Base-by-base conservation (phyloP, 805 yeast genomes). In the Wickerhamiella azymoides region DNA sequence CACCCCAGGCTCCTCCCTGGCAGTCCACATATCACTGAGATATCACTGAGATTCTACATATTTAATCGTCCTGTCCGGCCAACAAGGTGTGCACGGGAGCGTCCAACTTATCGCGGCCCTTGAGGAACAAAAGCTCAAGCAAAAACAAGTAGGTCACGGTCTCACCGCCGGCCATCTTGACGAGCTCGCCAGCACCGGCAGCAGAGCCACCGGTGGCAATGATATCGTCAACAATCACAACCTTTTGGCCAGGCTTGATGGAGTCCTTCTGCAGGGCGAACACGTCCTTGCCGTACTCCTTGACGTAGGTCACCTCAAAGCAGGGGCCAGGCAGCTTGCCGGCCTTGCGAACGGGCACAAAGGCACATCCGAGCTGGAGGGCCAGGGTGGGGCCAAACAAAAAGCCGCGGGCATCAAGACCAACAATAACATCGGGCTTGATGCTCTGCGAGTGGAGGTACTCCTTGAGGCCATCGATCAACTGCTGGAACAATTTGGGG, bases 161-260 rank as follows among this genome's bases (percentile, higher is more conserved):
- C 49, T 79, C 73, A 50, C 80, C 95, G 47, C 79, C 77, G 50
- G 79, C 71, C 62, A 73, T 67, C 54, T 61, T 60, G 43, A 85
- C 81, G 53, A 92, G 73, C 59, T 84, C 80, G 49, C 94, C 96
- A 36, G 97, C 97, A 49, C 93, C 96, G 47, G 68, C 66, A 21
- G 98, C 98, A 55, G 94, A 81, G 35, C 99, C 99, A 51, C 97
- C 97, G 33, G 98, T 92, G 42, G 98, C 98, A 62, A 92, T 81
- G 57, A 92, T 86, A 60, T 92, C 99, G 65, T 92, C 99, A 33
- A 92, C 93, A 53, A 92, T 73, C 33, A 89, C 68, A 25, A 92
- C 92, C 48, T 73, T 82, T 40, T 94, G 74, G 33, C 89, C 93
- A 51, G 72, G 71, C 53, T 84, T 80, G 54, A 92, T 77, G 32